Conservation (phyloP, 2,329 filamentous ascomycete genomes). For the Pseudogymnoascus verrucosus region DNA sequence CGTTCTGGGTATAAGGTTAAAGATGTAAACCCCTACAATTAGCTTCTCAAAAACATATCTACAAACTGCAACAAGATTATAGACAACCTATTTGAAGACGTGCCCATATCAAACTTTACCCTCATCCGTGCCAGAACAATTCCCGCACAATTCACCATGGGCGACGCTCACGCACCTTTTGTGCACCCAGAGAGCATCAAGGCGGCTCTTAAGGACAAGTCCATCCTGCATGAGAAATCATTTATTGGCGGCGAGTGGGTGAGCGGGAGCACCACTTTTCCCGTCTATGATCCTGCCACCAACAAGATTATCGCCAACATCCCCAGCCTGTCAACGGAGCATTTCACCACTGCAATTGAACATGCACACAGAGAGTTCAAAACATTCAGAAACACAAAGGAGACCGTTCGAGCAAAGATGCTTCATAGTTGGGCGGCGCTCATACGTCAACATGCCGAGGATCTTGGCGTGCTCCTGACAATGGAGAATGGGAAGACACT, state of each 20-base stretch:
- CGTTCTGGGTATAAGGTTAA: no score
- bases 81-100: not conserved
- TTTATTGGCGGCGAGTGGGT: not conserved
- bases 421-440: constrained; percentile 51
- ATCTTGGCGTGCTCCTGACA: constrained; percentile 54
- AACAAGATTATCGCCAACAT: not conserved
- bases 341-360: not conserved
- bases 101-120: not conserved
- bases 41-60: not conserved
- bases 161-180: not conserved
- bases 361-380: constrained; percentile 22
- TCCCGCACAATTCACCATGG: not conserved
- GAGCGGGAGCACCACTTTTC: not conserved
- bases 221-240: not conserved
- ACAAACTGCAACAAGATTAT: not conserved
- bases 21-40: no score
- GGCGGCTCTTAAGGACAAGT: not conserved
- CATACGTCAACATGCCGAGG: constrained; percentile 53
- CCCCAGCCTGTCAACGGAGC: not conserved
- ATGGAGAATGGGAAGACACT: constrained; percentile 50
- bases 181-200: not conserved
- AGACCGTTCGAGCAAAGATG: not conserved
- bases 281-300: not conserved
- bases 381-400: not conserved
- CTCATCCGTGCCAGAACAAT: not conserved